Conservation (phyloP, 148 eudicot genomes). For the Heliamphora exappendiculata region DNA sequence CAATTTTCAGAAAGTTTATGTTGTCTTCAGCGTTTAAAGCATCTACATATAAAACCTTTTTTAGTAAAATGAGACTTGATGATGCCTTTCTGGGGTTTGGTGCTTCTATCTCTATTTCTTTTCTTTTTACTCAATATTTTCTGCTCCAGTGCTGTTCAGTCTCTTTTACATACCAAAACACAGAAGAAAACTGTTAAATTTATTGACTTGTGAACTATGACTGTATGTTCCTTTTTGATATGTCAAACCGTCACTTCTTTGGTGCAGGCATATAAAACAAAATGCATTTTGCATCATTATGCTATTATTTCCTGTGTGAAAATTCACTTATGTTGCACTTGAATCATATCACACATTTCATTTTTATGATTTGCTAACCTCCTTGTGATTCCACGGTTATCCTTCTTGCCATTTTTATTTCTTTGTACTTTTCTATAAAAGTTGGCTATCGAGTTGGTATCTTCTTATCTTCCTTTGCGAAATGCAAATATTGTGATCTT, state of each 20-base stretch:
- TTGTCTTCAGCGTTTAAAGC: too few species aligned
- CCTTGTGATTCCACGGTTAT: not conserved
- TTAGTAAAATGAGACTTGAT: too few species aligned
- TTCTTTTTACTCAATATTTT: not conserved
- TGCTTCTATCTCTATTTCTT: not conserved
- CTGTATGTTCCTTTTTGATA: not conserved
- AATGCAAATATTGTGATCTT: not conserved
- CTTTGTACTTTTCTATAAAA: not conserved
- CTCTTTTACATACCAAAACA: not conserved
- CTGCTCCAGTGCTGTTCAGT: slow-evolving; percentile 1
- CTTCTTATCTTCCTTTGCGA: not conserved
- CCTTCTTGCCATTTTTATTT: not conserved
- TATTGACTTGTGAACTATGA: not conserved
- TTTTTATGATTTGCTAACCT: not conserved
- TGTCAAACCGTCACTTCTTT: not conserved
- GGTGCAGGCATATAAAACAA: not conserved
- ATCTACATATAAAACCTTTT: not conserved
- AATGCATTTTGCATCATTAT: not conserved
- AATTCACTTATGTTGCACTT: not conserved
- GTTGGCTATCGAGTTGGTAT: not conserved
- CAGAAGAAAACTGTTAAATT: not conserved
- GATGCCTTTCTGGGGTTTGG: not conserved
- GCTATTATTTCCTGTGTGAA: not conserved
- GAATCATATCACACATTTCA: not conserved
- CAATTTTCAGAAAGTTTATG: too few species aligned